Evolutionary conservation across 352 stramenopile genomes (phyloP), one percentile per base, ranked within the genome.

Genomic region (Pythium graminicola): DNA sequence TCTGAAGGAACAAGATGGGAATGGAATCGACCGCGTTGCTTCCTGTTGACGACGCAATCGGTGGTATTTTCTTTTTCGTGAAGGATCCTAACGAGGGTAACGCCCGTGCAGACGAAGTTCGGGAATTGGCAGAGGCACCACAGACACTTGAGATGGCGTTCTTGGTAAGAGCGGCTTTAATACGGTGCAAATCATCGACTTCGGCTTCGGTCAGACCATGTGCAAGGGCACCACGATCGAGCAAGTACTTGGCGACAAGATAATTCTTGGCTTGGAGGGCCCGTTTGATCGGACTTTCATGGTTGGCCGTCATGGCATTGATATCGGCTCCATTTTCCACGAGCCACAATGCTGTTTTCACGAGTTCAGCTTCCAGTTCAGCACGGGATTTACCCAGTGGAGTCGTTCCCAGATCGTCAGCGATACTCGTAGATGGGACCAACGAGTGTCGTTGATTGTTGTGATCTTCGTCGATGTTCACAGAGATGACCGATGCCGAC

Each of bases 1-100:
- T 89, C 43, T 85, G 69, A 14, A 90, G 42, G 35, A 91, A 91
- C 3, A 88, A 58, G 38, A 81, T 54, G 2, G 80, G 79, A 31
- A 53, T 14, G 3, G 56, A 46, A 62, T 69, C 48, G 46, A 59
- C 49, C 13, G 69, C 67, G 17, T 63, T 53, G 42, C 42, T 55
- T 50, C 54, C 24, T 22, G 52, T 20, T 4, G 62, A 47, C 11
- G 32, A 63, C 14, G 52, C 27, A 19, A 44, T 8, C 35, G 62
- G 44, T 2, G 54, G 57, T 1, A 57, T 60, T 14, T 62, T 58
- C 6, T 60, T 50, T 36, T 59, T 72, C 1, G 38, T 54, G 27
- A 72, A 67, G 22, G 64, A 69, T 1, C 54, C 40, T 7, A 60
- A 35, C 23, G 27, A 51, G 13, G 16, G 53, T 45, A 43, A 43